These are phyloP conservation scores for Gyrodon lividus DNA, from an alignment of 768 basidiomycete genomes.

Conservation along the genomic window DNA sequence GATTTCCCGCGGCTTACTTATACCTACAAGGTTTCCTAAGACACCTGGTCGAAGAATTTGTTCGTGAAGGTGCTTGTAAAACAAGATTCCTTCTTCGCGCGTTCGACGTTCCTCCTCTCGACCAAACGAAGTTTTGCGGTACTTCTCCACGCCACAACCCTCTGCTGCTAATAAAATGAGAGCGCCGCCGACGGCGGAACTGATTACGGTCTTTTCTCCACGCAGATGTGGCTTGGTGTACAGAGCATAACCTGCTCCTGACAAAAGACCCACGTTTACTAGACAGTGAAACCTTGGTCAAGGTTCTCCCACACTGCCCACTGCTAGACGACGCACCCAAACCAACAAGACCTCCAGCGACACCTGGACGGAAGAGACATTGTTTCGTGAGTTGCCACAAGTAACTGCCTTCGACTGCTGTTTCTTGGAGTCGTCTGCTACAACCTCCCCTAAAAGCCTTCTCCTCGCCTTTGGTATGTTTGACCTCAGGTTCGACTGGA, in stretches of 20 bases:
- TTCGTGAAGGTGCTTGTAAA: conserved; percentile 57
- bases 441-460: conserved; percentile 17
- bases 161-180: conserved; percentile 59
- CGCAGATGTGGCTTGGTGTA: conserved; percentile 63
- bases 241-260: conserved; percentile 58
- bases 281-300: background rate
- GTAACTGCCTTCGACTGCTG: conserved; percentile 50
- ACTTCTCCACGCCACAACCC: conserved; percentile 61
- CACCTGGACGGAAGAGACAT: conserved; percentile 60
- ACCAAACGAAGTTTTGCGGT: conserved; percentile 58
- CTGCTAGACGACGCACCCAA: conserved; percentile 44
- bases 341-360: conserved; percentile 71
- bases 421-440: conserved; percentile 40
- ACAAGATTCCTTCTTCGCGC: conserved; percentile 50
- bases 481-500: conserved; percentile 21
- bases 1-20: conserved; percentile 41
- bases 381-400: conserved; percentile 52
- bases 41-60: conserved; percentile 62
- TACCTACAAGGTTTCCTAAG: conserved; percentile 60
- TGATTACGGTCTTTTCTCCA: conserved; percentile 51
- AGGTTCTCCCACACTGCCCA: too few species aligned
- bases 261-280: conserved; percentile 75
- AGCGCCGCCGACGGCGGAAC: conserved; percentile 52
- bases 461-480: background rate
- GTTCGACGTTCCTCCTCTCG: conserved; percentile 53